Conservation (phyloP, 140 eudicot species). For the Ambrosia hybrid region DNA sequence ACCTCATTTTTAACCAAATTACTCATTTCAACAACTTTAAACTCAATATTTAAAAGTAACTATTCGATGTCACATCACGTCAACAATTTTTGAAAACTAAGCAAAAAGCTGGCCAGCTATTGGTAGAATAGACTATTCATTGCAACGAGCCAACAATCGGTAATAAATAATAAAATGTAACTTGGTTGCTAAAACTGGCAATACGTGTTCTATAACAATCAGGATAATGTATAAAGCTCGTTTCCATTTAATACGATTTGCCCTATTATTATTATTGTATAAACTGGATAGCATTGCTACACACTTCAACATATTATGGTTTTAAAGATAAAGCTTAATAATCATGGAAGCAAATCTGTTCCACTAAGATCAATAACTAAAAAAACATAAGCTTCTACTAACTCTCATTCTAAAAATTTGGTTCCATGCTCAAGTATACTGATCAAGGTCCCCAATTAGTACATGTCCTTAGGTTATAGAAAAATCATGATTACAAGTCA, state of each 20-base stretch:
- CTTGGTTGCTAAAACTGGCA: neutral
- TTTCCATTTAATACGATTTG: neutral
- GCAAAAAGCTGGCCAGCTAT: neutral
- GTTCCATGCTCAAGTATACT: slow-evolving; percentile 13
- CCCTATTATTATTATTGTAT: slow-evolving; percentile 1
- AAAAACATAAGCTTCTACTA: neutral
- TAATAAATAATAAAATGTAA: neutral
- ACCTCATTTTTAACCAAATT: neutral
- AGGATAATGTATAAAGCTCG: neutral
- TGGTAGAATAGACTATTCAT: neutral
- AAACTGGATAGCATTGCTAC: slow-evolving; percentile 1
- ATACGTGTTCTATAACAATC: neutral
- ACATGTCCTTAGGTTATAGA: neutral
- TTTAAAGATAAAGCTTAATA: neutral
- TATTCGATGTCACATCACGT: neutral
- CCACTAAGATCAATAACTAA: neutral
- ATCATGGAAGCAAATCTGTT: neutral
- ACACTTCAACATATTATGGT: slow-evolving; percentile 9
- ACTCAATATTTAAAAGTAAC: neutral
- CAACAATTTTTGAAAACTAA: neutral
- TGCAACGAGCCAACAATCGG: neutral
- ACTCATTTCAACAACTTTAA: neutral
- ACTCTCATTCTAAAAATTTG: neutral
- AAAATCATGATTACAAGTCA: neutral
- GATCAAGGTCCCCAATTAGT: slow-evolving; percentile 1